Conservation (phyloP, 2,329 filamentous ascomycete genomes). For the Phyllosticta citrichinensis region DNA sequence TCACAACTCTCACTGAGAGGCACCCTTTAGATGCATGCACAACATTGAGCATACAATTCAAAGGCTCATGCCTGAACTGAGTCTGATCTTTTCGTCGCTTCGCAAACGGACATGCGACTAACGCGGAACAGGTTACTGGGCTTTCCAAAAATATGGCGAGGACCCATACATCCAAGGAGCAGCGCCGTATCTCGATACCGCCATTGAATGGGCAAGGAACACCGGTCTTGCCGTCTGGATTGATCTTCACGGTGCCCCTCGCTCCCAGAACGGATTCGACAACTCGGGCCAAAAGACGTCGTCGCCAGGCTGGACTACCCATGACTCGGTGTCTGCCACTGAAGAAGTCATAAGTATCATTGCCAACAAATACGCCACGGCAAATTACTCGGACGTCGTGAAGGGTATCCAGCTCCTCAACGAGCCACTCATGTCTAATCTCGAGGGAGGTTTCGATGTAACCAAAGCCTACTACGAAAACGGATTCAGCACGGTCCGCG, state of each 20-base stretch:
- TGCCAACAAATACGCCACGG: slow-evolving; percentile 46
- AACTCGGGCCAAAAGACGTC: slow-evolving; percentile 45
- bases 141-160: slow-evolving; percentile 40
- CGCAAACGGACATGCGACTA: neutral
- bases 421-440: slow-evolving; percentile 38
- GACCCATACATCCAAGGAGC: slow-evolving; percentile 44
- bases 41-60: neutral
- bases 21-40: neutral
- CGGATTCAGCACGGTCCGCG: slow-evolving; percentile 39
- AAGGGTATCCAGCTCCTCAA: slow-evolving; percentile 48
- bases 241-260: slow-evolving; percentile 45
- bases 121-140: slow-evolving; percentile 40
- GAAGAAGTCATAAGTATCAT: slow-evolving; percentile 48
- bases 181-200: slow-evolving; percentile 43
- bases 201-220: slow-evolving; percentile 46
- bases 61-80: neutral
- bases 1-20: neutral
- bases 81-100: neutral
- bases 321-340: slow-evolving; percentile 39
- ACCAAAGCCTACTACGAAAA: slow-evolving; percentile 48
- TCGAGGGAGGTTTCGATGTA: slow-evolving; percentile 34
- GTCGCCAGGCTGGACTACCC: slow-evolving; percentile 36
- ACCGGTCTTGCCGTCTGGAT: slow-evolving; percentile 46
- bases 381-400: slow-evolving; percentile 47
- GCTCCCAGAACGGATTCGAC: slow-evolving; percentile 52